phyloP scores from a whole-genome alignment of 2,329 filamentous ascomycete genomes.

The Aspergillus brasiliensis region DNA sequence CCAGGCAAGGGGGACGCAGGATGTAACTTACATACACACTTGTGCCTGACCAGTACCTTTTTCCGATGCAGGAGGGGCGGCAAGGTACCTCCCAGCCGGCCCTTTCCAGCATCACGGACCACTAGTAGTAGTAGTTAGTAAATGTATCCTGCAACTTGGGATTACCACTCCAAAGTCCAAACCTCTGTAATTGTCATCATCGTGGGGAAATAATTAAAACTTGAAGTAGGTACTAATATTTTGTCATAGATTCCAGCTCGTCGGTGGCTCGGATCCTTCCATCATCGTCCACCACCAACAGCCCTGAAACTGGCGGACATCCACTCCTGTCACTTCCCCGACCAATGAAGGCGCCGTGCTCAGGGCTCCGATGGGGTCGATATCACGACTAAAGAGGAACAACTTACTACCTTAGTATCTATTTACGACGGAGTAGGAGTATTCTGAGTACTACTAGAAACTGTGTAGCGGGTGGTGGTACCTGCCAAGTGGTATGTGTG shows the following conservation, averaged over 20 bases:
- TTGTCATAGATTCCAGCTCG: background rate
- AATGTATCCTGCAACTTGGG: background rate
- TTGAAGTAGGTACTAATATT: background rate
- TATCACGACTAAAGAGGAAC: background rate
- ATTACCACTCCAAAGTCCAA: background rate
- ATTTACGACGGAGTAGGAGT: background rate
- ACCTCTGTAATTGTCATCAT: background rate
- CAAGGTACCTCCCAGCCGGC: background rate
- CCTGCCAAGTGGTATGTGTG: background rate
- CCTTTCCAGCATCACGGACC: background rate
- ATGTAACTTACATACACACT: background rate
- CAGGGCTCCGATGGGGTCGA: background rate
- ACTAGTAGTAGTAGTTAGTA: background rate
- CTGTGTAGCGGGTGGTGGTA: background rate
- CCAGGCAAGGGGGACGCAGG: background rate
- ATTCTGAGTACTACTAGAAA: too few species aligned
- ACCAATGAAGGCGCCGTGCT: background rate
- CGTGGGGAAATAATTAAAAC: background rate
- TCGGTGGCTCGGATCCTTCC: background rate
- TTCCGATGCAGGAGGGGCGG: background rate
- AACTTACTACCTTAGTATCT: background rate
- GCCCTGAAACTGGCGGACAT: background rate
- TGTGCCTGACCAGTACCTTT: background rate
- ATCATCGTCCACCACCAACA: background rate
- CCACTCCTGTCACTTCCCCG: slow-evolving; percentile 1